Percentiles rank a stretch among this genome's conserved stretches.
Evolutionary conservation across 768 basidiomycete genomes (phyloP).

Genomic region (Phanerochaete carnosa): DNA sequence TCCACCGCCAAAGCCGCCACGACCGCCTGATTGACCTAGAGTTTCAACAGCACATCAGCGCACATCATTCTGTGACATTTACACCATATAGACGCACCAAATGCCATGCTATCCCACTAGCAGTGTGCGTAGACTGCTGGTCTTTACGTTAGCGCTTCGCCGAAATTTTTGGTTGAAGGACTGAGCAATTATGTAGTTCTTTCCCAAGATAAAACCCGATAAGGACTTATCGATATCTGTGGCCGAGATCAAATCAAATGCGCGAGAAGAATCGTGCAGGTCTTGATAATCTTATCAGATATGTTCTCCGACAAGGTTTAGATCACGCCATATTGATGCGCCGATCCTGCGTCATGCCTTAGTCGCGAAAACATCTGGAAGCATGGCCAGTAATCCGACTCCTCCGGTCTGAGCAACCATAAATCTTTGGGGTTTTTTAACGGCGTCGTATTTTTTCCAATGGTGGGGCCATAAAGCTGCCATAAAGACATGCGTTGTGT

Average conservation of each 20-base stretch:
- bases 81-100: conserved; percentile 20
- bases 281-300: background rate
- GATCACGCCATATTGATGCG: background rate
- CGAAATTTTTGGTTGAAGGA: conserved; percentile 18
- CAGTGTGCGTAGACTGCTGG: conserved; percentile 2
- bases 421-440: too few species aligned
- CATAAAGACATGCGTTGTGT: too few species aligned
- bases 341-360: too few species aligned
- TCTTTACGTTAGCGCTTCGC: background rate
- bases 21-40: conserved; percentile 64
- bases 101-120: conserved; percentile 26
- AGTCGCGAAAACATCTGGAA: too few species aligned
- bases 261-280: too few species aligned
- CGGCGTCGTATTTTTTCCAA: too few species aligned
- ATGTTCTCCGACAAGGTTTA: background rate
- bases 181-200: too few species aligned
- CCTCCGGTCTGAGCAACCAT: too few species aligned
- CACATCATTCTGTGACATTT: background rate
- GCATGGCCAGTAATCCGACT: too few species aligned
- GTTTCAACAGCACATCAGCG: background rate
- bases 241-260: too few species aligned
- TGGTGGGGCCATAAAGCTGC: too few species aligned
- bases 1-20: conserved; percentile 44
- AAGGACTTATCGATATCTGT: too few species aligned
- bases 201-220: background rate